A percentile compares a stretch with the other conserved stretches of the same genome.
Evolutionary conservation across 441 rosid species (phyloP).

Genomic region (Euphorbia corollata): DNA sequence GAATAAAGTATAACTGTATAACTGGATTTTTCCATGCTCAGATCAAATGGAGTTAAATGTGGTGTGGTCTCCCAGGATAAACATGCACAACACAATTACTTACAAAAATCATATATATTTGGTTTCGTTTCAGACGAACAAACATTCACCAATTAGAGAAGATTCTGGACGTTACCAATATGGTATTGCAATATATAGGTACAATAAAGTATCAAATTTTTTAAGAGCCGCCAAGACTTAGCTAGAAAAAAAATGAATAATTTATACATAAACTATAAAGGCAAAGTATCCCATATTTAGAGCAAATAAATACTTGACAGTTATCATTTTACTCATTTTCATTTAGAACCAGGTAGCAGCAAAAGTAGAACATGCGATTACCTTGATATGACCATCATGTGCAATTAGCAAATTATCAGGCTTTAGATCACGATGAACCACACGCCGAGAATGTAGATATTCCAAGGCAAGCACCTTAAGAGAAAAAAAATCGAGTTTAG

Average conservation of each 20-base stretch:
- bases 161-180: background rate
- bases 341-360: background rate
- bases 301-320: background rate
- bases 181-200: background rate
- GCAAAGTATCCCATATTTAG: background rate
- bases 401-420: slow-evolving; percentile 99
- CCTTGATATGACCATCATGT: slow-evolving; percentile 99
- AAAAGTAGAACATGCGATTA: slow-evolving; percentile 23
- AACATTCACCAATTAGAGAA: background rate
- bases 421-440: slow-evolving; percentile 99
- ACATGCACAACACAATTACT: background rate
- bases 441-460: slow-evolving; percentile 82
- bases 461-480: slow-evolving; percentile 92
- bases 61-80: background rate
- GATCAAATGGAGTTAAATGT: background rate
- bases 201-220: background rate
- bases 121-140: background rate
- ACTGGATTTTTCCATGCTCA: background rate
- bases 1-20: background rate
- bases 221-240: background rate
- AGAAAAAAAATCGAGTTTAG: slow-evolving; percentile 11
- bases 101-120: no score
- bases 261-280: background rate
- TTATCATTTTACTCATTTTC: background rate
- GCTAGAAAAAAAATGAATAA: background rate